Percentiles rank a stretch among this genome's conserved stretches.
Evolutionary conservation across 768 basidiomycete genomes (phyloP).

Genomic region (Galerina marginata): DNA sequence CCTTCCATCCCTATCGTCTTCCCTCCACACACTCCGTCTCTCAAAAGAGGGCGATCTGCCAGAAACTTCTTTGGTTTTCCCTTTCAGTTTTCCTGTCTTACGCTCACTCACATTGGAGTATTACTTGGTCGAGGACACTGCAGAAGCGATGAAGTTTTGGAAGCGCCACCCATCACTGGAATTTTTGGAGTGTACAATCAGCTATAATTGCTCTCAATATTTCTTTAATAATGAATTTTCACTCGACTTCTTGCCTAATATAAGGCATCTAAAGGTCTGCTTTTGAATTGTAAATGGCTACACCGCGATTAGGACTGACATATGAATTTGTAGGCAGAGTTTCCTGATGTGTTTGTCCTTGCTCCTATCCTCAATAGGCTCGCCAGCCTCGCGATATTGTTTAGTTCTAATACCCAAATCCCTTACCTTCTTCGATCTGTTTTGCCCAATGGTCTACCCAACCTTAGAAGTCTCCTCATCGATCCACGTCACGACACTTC

Average conservation of each 20-base stretch:
- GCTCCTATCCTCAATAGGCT: background rate
- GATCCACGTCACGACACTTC: background rate
- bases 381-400: background rate
- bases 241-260: background rate
- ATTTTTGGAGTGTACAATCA: background rate
- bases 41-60: too few relatives aligned
- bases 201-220: background rate
- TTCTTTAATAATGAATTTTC: background rate
- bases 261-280: background rate
- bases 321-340: background rate
- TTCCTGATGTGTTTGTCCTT: background rate
- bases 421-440: background rate
- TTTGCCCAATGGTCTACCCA: background rate
- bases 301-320: too few relatives aligned
- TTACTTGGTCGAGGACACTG: background rate
- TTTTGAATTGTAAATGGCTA: background rate
- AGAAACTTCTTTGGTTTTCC: background rate
- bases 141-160: background rate
- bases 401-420: background rate
- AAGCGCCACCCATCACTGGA: background rate
- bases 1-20: too few relatives aligned
- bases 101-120: background rate
- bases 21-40: too few relatives aligned
- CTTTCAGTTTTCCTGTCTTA: background rate
- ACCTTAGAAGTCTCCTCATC: background rate